Evolutionary conservation across 1,139 yeast genomes (phyloP).

Genomic region (Taphrina flavorubra): DNA sequence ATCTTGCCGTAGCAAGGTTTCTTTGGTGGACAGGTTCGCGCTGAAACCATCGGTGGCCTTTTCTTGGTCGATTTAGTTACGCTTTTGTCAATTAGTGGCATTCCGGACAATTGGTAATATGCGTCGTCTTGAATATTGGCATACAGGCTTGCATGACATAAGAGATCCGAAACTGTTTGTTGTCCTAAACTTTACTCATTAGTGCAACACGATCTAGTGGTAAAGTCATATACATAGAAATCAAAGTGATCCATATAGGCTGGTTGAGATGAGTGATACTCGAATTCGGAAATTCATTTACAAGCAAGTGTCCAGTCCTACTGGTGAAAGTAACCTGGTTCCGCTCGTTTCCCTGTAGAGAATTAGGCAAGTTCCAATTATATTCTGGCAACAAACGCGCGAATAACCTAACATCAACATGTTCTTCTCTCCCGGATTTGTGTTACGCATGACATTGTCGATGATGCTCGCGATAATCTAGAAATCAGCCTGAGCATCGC

Average conservation of each 20-base stretch:
- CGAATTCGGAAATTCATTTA: constrained; percentile 39
- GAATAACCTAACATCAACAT: constrained; percentile 39
- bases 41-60: constrained; percentile 9
- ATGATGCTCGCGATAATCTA: constrained; percentile 15
- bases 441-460: background rate
- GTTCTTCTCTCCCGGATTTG: constrained; percentile 22
- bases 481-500: background rate
- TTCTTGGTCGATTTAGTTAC: constrained; percentile 12
- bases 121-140: constrained; percentile 26
- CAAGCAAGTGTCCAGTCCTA: constrained; percentile 22
- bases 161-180: constrained; percentile 27
- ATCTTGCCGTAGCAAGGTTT: constrained; percentile 2
- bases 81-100: constrained; percentile 20
- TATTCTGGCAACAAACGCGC: constrained; percentile 21
- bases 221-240: background rate
- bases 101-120: constrained; percentile 42
- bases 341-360: constrained; percentile 34
- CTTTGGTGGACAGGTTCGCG: background rate
- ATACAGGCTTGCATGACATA: constrained; percentile 40
- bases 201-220: background rate
- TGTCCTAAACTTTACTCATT: constrained; percentile 31
- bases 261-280: constrained; percentile 38
- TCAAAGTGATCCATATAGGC: constrained; percentile 31
- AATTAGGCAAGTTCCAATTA: background rate
- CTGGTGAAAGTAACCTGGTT: constrained; percentile 26